Base-by-base conservation (phyloP, 805 yeast genomes). In the Zygosaccharomyces lentus region DNA sequence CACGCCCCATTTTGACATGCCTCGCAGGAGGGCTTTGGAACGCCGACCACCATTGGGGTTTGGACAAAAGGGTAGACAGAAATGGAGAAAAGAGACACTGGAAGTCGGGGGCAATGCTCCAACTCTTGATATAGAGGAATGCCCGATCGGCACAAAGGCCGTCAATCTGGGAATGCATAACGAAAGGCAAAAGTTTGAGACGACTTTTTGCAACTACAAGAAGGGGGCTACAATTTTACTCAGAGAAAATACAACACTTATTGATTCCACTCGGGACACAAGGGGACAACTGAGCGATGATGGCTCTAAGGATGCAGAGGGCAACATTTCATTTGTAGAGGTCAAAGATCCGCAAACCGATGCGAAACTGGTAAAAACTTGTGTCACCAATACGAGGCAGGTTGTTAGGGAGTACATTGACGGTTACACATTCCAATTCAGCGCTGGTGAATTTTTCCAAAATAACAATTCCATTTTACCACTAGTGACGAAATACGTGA, bases 371-470 rank as follows among this genome's bases (percentile, higher is more conserved):
- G 70, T 75, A 46, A 83, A 84, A 58, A 80, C 89, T 0, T 87
- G 93, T 65, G 88, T 83, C 10, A 87, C 96, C 0, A 77, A 85
- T 47, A 68, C 86, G 26, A 81, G 90, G 62, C 86, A 82, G 49
- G 80, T 87, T 42, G 93, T 91, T 44, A 79, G 80, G 7, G 97
- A 90, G 61, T 77, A 76, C 55, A 76, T 85, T 36, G 76, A 78
- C 48, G 95, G 91, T 1, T 80, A 75, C 65, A 76, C 81, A 41
- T 93, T 93, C 66, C 82, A 86, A 59, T 93, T 87, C 65, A 82
- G 89, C 26, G 97, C 97, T 0, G 96, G 96, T 46, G 96, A 90
- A 64, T 93, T 93, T 62, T 93, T 93, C 74, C 99, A 91, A 68
- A 91, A 91, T 69, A 91, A 91, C 68, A 90, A 89, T 65, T 82